These are phyloP conservation scores for Cryphonectria radicalis DNA, from an alignment of 2,329 filamentous ascomycete species.

Conservation along the genomic window DNA sequence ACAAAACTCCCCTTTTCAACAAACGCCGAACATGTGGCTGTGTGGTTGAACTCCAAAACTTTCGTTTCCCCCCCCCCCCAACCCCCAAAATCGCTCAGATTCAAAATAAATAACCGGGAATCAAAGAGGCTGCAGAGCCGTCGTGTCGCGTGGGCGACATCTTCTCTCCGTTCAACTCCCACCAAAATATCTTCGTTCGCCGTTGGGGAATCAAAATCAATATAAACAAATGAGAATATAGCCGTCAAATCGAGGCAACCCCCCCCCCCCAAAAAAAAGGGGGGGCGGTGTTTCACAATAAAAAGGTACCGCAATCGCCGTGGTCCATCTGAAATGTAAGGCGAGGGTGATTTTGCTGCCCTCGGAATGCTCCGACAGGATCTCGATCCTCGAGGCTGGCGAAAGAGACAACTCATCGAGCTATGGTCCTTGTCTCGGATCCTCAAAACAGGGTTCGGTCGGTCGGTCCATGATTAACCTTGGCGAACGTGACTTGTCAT, in stretches of 20 bases:
- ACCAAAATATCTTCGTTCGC: not conserved
- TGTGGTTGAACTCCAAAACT: not conserved
- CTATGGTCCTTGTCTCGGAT: not conserved
- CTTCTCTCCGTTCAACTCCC: not conserved
- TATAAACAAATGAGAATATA: not conserved
- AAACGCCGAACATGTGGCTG: constrained; percentile 9
- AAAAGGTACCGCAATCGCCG: not conserved
- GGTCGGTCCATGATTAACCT: not conserved
- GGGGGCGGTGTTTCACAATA: not conserved
- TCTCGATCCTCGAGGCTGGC: not conserved
- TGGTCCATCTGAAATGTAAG: not conserved
- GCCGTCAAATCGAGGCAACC: not conserved
- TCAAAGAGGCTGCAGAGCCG: not conserved
- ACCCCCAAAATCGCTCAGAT: not conserved
- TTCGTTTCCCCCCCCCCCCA: not conserved
- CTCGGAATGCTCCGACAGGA: not conserved
- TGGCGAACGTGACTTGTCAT: not conserved
- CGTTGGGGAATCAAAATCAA: not conserved
- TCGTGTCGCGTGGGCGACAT: constrained; percentile 15
- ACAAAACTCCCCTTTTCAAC: not conserved
- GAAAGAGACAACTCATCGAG: not conserved
- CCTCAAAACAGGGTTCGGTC: not conserved
- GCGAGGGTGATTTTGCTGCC: not conserved
- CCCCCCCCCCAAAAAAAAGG: no score
- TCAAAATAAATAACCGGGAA: not conserved